Evolutionary conservation across 1,139 yeast species (phyloP).

Genomic region (Geotrichum europaeum): DNA sequence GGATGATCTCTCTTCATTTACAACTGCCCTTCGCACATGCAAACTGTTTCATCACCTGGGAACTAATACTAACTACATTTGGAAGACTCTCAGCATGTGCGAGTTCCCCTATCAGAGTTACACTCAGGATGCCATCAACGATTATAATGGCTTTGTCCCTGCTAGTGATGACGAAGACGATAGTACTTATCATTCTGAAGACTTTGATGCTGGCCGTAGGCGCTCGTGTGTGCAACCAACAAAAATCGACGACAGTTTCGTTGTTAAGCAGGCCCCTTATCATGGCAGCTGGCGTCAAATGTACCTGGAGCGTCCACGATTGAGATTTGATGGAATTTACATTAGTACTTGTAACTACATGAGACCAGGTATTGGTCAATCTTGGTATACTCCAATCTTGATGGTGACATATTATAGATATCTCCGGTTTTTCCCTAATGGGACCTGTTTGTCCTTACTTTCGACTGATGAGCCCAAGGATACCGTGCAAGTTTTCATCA

Average conservation of each 20-base stretch:
- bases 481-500: conserved; percentile 41
- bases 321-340: conserved; percentile 77
- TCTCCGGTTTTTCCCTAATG: conserved; percentile 73
- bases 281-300: conserved; percentile 35
- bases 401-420: conserved; percentile 86
- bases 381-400: conserved; percentile 74
- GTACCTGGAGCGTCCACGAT: conserved; percentile 53
- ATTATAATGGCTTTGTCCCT: not conserved
- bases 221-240: not conserved
- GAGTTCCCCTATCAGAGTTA: conserved; percentile 53
- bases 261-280: conserved; percentile 16
- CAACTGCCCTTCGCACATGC: conserved; percentile 58
- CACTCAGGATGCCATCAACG: conserved; percentile 17
- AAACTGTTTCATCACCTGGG: conserved; percentile 57
- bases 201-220: not conserved
- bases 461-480: conserved; percentile 28
- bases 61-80: conserved; percentile 47
- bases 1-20: conserved; percentile 56
- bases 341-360: conserved; percentile 80
- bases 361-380: conserved; percentile 65
- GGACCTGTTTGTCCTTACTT: conserved; percentile 44
- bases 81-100: conserved; percentile 51
- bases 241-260: not conserved
- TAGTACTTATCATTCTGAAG: not conserved
- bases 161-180: not conserved